Conservation (phyloP, 2,329 filamentous ascomycete species). For the Xylariaceae sp. region DNA sequence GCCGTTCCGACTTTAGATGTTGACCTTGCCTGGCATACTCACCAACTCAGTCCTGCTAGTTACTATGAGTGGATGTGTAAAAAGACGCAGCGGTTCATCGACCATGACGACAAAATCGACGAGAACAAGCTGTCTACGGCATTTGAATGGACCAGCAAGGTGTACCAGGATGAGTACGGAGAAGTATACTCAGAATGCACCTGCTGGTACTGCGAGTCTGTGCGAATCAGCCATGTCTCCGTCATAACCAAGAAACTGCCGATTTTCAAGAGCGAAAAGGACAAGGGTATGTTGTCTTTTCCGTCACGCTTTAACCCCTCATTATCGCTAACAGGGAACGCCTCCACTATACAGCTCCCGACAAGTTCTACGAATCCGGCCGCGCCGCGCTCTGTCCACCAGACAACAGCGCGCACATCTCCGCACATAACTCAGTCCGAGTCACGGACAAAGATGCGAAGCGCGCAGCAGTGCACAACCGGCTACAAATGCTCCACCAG, state of each 20-base stretch:
- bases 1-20: constrained; percentile 77
- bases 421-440: constrained; percentile 71
- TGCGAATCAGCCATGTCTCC: constrained; percentile 63
- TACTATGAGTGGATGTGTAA: constrained; percentile 67
- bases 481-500: constrained; percentile 46
- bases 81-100: constrained; percentile 65
- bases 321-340: neutral
- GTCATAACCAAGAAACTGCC: constrained; percentile 53
- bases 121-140: constrained; percentile 67
- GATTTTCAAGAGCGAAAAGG: constrained; percentile 53
- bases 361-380: constrained; percentile 57
- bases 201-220: constrained; percentile 84
- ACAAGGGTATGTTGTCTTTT: constrained; percentile 40
- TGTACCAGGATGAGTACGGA: constrained; percentile 69
- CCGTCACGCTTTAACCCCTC: neutral
- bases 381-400: constrained; percentile 58
- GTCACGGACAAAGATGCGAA: constrained; percentile 36
- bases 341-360: constrained; percentile 39
- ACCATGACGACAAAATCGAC: constrained; percentile 85
- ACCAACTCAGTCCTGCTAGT: constrained; percentile 69
- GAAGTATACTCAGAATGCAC: constrained; percentile 79
- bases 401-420: constrained; percentile 71
- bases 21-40: constrained; percentile 81
- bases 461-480: constrained; percentile 42
- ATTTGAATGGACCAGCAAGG: constrained; percentile 76